Conservation (phyloP, 768 basidiomycete genomes). For the Neoboletus magnificus region DNA sequence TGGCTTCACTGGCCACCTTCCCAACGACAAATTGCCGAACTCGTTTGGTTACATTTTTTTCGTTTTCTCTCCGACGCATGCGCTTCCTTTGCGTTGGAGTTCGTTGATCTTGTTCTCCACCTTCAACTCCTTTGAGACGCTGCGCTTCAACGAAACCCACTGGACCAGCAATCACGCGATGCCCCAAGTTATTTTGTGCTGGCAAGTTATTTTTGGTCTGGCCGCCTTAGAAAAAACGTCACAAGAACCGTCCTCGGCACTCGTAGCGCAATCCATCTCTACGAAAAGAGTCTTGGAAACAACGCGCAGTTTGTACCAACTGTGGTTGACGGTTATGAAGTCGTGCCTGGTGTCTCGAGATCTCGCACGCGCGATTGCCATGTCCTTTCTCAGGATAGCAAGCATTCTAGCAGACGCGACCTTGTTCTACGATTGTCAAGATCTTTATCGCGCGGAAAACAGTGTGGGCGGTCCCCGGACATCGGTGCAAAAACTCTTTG, state of each 20-base stretch:
- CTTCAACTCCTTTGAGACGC: constrained; percentile 11
- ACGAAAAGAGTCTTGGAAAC: constrained; percentile 23
- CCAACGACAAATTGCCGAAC: background rate
- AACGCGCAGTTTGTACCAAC: constrained; percentile 37
- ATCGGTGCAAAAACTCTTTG: constrained; percentile 8
- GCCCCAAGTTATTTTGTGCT: constrained; percentile 20
- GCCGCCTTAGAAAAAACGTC: constrained; percentile 36
- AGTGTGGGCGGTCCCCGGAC: constrained; percentile 8
- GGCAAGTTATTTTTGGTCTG: constrained; percentile 44
- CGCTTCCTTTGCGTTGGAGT: constrained; percentile 40
- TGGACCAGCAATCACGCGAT: constrained; percentile 1
- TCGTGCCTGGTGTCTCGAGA: constrained; percentile 32
- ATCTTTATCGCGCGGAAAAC: constrained; percentile 29
- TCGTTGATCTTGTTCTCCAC: constrained; percentile 41
- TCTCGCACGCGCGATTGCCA: constrained; percentile 30
- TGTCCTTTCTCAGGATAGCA: constrained; percentile 47
- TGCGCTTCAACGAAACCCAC: background rate
- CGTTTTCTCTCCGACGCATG: constrained; percentile 29
- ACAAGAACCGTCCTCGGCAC: background rate
- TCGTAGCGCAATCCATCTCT: background rate
- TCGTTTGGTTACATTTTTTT: constrained; percentile 5
- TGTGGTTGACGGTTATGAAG: constrained; percentile 34
- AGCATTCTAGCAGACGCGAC: constrained; percentile 35
- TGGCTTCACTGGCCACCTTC: background rate
- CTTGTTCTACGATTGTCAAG: constrained; percentile 37